phyloP scores from a whole-genome alignment of 192 early-diverging fungal species.

The Piromyces finnis region DNA sequence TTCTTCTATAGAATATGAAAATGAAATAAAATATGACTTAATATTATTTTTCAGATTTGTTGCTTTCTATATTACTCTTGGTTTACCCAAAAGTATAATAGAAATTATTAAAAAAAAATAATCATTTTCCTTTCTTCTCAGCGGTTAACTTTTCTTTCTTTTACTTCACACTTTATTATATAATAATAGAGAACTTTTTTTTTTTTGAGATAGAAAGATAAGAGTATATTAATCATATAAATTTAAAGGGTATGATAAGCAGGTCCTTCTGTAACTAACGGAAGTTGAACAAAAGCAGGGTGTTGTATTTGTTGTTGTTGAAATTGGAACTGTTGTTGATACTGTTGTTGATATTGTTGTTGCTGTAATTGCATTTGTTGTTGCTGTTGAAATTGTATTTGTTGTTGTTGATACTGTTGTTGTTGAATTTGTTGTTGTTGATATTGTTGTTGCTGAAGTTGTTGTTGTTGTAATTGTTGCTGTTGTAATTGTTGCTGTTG shows the following conservation, averaged over 20 bases:
- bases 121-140: no score
- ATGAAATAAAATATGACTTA: no score
- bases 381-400: not conserved
- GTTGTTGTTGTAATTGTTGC: not conserved
- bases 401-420: not conserved
- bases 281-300: not conserved
- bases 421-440: not conserved
- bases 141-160: no score
- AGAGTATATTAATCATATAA: no score
- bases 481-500: not conserved
- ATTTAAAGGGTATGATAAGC: not conserved
- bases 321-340: not conserved
- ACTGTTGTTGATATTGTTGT: not conserved
- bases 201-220: no score
- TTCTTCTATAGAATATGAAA: no score
- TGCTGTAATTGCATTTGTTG: not conserved
- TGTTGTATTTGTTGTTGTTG: not conserved
- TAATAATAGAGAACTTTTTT: no score
- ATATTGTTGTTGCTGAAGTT: not conserved
- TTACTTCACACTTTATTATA: no score
- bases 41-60: no score
- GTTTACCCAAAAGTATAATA: no score
- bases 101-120: no score
- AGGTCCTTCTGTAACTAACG: not conserved
- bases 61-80: no score